A percentile compares a stretch with the other conserved stretches of the same genome.
Evolutionary conservation across 148 eudicot genomes (phyloP).

Genomic region (Hydrangea macrophylla): DNA sequence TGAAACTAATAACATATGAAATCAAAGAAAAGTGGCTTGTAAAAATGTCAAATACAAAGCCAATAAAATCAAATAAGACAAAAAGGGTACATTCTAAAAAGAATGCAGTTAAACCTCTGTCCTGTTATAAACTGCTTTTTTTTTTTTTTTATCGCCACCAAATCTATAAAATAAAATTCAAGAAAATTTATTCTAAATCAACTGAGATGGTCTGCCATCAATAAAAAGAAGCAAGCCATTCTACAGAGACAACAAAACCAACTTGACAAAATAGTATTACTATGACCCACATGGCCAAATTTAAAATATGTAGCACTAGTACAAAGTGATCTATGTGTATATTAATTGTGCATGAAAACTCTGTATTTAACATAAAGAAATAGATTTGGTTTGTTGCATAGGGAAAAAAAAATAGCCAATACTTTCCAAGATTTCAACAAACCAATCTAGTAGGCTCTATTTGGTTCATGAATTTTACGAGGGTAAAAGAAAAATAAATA

Average conservation of each 20-base stretch:
- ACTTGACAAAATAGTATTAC: slow-evolving; percentile 9
- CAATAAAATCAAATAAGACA: slow-evolving; percentile 16
- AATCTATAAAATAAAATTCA: background rate
- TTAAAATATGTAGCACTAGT: slow-evolving; percentile 2
- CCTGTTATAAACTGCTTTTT: slow-evolving; percentile 8
- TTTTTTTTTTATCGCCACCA: slow-evolving; percentile 8
- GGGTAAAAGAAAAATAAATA: no score
- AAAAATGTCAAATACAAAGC: slow-evolving; percentile 2
- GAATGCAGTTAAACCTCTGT: background rate
- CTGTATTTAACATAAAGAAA: background rate
- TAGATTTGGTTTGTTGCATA: background rate
- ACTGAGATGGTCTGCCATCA: slow-evolving; percentile 32
- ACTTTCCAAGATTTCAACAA: slow-evolving; percentile 8
- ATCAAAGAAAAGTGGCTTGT: background rate
- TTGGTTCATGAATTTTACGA: no score
- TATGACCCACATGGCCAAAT: slow-evolving; percentile 9
- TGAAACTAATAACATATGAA: background rate
- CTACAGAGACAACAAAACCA: slow-evolving; percentile 3
- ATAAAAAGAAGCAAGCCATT: slow-evolving; percentile 12
- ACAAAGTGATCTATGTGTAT: slow-evolving; percentile 14
- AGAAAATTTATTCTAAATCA: slow-evolving; percentile 17
- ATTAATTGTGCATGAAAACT: slow-evolving; percentile 12
- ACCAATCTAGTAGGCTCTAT: no score
- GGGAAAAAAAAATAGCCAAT: background rate
- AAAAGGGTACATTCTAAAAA: slow-evolving; percentile 3